These are phyloP conservation scores for Lactarius tabidus DNA, from an alignment of 768 basidiomycete species.

Conservation along the genomic window DNA sequence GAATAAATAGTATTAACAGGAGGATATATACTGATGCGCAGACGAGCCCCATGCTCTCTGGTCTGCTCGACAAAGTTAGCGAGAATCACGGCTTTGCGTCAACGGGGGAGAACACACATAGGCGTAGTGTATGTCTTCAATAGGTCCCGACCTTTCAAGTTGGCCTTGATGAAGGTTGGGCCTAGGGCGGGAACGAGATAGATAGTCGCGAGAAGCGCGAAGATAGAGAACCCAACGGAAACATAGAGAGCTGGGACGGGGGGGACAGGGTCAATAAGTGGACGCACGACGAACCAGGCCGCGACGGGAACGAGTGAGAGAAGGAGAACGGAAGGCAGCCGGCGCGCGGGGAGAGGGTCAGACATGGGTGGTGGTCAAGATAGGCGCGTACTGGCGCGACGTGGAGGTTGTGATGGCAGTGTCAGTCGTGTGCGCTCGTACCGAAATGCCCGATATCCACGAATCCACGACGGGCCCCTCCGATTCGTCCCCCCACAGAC, in stretches of 20 bases:
- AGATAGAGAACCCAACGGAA: constrained; percentile 77
- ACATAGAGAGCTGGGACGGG: constrained; percentile 70
- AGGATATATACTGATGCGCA: constrained; percentile 87
- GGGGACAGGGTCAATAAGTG: constrained; percentile 65
- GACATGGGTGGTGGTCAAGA: constrained; percentile 19
- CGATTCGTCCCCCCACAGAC: constrained; percentile 7
- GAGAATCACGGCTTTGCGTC: neutral
- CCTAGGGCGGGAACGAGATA: constrained; percentile 83
- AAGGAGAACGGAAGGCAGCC: constrained; percentile 39
- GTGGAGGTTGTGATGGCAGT: constrained; percentile 1
- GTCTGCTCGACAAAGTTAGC: constrained; percentile 44
- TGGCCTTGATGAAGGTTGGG: constrained; percentile 72
- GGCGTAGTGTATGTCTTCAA: constrained; percentile 74
- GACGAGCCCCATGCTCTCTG: constrained; percentile 91
- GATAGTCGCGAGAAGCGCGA: constrained; percentile 74
- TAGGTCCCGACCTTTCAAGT: constrained; percentile 81
- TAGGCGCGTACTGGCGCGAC: neutral
- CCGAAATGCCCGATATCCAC: constrained; percentile 20
- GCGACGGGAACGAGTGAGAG: constrained; percentile 63
- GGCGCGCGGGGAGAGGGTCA: constrained; percentile 15
- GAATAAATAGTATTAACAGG: constrained; percentile 86
- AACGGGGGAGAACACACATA: constrained; percentile 46
- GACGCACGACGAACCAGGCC: constrained; percentile 67
- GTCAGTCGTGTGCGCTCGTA: constrained; percentile 16
- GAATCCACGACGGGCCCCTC: constrained; percentile 2